Evolutionary conservation across 176 grass and related monocot genomes (phyloP).

Genomic region (Alopecurus myosuroides): DNA sequence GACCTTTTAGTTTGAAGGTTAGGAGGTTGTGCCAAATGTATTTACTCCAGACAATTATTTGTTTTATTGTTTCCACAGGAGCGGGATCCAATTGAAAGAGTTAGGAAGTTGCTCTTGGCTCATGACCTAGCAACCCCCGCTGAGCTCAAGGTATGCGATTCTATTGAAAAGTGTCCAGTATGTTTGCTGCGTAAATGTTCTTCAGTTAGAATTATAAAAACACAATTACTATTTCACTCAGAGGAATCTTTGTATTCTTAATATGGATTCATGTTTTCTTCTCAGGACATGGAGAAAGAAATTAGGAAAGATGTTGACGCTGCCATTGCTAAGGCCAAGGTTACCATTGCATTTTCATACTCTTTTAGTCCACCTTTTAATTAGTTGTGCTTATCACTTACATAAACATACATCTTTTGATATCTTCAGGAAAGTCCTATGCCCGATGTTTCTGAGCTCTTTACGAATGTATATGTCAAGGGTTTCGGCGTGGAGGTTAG

Average conservation of each 20-base stretch:
- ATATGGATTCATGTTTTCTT: slow-evolving; percentile 13
- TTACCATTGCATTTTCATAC: slow-evolving; percentile 19
- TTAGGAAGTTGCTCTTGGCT: slow-evolving; percentile 82
- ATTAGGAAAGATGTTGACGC: slow-evolving; percentile 87
- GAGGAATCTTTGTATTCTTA: not conserved
- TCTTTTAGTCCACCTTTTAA: not conserved
- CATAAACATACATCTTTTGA: slow-evolving; percentile 21
- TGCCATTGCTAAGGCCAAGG: slow-evolving; percentile 91
- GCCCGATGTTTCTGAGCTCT: slow-evolving; percentile 84
- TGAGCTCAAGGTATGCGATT: slow-evolving; percentile 76
- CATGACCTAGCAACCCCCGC: slow-evolving; percentile 69
- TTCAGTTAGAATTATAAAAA: not conserved
- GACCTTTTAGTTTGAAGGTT: slow-evolving; percentile 3
- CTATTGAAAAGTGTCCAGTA: not conserved
- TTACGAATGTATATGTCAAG: slow-evolving; percentile 82
- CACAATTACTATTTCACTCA: not conserved
- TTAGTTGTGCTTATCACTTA: slow-evolving; percentile 24
- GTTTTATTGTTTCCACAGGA: slow-evolving; percentile 51
- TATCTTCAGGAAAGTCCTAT: slow-evolving; percentile 78
- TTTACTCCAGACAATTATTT: not conserved
- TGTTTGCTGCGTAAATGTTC: not conserved
- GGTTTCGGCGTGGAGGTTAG: slow-evolving; percentile 77
- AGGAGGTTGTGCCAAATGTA: not conserved
- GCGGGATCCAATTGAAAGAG: slow-evolving; percentile 86
- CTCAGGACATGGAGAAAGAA: slow-evolving; percentile 86